Evolutionary conservation across 768 basidiomycete species (phyloP).

Genomic region (Coprinopsis sp.): DNA sequence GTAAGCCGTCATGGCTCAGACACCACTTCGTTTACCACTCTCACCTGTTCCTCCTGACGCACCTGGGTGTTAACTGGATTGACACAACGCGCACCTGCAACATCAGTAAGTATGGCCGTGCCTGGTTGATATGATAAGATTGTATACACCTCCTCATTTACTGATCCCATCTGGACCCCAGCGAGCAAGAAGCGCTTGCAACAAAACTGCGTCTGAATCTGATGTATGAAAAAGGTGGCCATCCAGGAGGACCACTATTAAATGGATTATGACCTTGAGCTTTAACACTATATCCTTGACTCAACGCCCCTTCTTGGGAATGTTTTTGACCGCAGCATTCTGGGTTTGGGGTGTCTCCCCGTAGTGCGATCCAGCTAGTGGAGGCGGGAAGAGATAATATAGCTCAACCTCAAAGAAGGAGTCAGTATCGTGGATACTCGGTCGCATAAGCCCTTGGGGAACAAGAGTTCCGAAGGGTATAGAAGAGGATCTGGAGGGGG

Average conservation of each 20-base stretch:
- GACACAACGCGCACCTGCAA: conserved; percentile 86
- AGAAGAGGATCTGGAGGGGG: conserved; percentile 19
- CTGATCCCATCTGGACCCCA: conserved; percentile 89
- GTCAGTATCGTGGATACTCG: conserved; percentile 74
- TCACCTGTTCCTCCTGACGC: conserved; percentile 59
- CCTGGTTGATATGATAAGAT: conserved; percentile 12
- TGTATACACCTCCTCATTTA: conserved; percentile 71
- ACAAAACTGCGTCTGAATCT: conserved; percentile 83
- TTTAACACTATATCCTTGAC: conserved; percentile 88
- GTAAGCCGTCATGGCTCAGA: too few relatives aligned
- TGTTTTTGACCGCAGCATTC: conserved; percentile 27
- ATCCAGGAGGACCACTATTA: conserved; percentile 18
- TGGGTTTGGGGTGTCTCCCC: conserved; percentile 44
- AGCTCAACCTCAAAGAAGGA: conserved; percentile 62
- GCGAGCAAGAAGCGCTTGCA: conserved; percentile 78
- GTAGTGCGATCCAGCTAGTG: conserved; percentile 63
- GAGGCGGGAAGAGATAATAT: conserved; percentile 37
- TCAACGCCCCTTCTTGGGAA: conserved; percentile 52
- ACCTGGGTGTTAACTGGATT: conserved; percentile 80
- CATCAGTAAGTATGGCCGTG: too few relatives aligned
- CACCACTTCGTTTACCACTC: conserved; percentile 73
- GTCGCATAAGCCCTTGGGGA: conserved; percentile 90
- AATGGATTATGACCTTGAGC: conserved; percentile 30
- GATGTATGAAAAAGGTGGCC: conserved; percentile 91
- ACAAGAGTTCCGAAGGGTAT: conserved; percentile 66